Conservation (phyloP, 805 yeast species). For the Scheffersomyces stipitis region DNA sequence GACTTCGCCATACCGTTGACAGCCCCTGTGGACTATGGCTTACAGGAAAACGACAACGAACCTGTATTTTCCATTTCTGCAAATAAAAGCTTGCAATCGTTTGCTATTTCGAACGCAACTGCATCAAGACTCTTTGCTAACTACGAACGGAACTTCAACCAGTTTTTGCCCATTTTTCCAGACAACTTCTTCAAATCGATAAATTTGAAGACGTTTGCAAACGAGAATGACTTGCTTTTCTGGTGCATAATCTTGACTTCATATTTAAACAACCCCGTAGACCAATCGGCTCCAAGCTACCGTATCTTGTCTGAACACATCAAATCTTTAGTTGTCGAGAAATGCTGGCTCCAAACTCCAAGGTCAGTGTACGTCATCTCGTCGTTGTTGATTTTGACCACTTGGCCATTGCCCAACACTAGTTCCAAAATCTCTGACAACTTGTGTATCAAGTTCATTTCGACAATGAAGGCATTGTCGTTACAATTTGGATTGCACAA, state of each 20-base stretch:
- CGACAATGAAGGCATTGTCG: slow-evolving; percentile 38
- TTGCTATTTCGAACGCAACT: slow-evolving; percentile 8
- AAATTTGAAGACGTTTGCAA: slow-evolving; percentile 11
- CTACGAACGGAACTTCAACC: slow-evolving; percentile 28
- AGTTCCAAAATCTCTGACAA: slow-evolving; percentile 27
- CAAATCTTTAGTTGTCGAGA: slow-evolving; percentile 37
- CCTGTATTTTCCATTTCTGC: not conserved
- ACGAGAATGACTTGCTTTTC: slow-evolving; percentile 36
- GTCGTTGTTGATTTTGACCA: slow-evolving; percentile 40
- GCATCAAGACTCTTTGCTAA: slow-evolving; percentile 15
- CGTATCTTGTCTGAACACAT: slow-evolving; percentile 28
- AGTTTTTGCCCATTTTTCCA: slow-evolving; percentile 31
- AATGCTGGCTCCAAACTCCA: slow-evolving; percentile 47
- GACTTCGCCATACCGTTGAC: not conserved
- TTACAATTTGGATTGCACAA: slow-evolving; percentile 45
- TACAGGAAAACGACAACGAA: not conserved
- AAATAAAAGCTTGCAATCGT: slow-evolving; percentile 2
- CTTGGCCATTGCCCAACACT: slow-evolving; percentile 43
- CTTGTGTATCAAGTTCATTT: slow-evolving; percentile 34
- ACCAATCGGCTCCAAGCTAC: slow-evolving; percentile 17
- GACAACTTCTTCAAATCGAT: slow-evolving; percentile 15
- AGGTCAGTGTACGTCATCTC: slow-evolving; percentile 40
- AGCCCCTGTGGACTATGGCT: not conserved
- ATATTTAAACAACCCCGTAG: slow-evolving; percentile 20
- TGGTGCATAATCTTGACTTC: slow-evolving; percentile 42